A percentile compares a stretch with the other conserved stretches of the same genome.
Conservation (phyloP, 257 asterid genomes). For the Coffea canephora region DNA sequence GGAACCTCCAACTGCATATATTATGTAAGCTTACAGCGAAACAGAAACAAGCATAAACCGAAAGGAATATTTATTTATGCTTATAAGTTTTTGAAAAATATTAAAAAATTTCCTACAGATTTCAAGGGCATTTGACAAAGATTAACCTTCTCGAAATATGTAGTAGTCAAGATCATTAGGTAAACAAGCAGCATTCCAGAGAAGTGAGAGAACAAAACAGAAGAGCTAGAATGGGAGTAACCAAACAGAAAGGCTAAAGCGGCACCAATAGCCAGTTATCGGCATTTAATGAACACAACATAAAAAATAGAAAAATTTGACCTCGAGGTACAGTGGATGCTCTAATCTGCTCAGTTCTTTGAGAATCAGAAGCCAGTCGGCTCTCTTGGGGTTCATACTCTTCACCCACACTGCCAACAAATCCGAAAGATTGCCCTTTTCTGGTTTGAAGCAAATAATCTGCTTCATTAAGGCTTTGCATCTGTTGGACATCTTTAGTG, state of each 20-base stretch:
- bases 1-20: no score
- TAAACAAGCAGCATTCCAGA: neutral
- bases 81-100: neutral
- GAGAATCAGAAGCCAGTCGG: constrained; percentile 83
- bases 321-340: constrained; percentile 73
- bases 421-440: constrained; percentile 44
- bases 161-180: neutral
- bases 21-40: no score
- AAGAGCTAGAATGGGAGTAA: no score
- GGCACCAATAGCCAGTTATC: neutral
- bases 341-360: constrained; percentile 63
- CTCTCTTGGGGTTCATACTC: constrained; percentile 71
- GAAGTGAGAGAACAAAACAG: no score
- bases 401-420: constrained; percentile 79
- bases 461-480: constrained; percentile 62
- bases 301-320: constrained; percentile 8
- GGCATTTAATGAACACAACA: neutral
- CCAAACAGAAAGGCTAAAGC: neutral
- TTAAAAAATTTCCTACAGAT: neutral
- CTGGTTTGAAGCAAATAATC: constrained; percentile 55
- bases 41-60: neutral
- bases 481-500: constrained; percentile 65
- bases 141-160: neutral
- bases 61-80: neutral
- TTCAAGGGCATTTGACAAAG: neutral